Base-by-base conservation (phyloP, 2,329 filamentous ascomycete species). In the Neoscytalidium dimidiatum region DNA sequence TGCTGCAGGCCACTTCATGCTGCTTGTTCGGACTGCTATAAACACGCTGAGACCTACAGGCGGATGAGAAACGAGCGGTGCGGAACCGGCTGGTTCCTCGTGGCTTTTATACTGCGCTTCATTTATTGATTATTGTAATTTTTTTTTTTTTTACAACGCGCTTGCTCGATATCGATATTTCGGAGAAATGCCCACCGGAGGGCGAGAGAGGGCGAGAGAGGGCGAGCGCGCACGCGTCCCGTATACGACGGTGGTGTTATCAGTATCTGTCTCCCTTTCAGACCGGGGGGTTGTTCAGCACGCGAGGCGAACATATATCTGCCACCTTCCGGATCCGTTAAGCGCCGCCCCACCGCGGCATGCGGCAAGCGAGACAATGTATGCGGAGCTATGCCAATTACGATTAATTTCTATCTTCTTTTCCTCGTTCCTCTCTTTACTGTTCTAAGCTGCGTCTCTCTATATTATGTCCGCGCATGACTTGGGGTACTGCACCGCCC, bases 401-500 rank as follows among this genome's bases (percentile, higher is more conserved):
- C 44, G 13, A 11, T 48, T 46, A 9, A 4, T 43, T 13, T 29
- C 23, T 58, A n/a, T 58, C 33, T 41, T 28, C 1, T 35, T 17
- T 6, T 29, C 13, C 7, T 6, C 17, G 17, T 17, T 48, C 44
- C 17, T 19, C 44, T 7, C 23, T 23, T 23, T 52, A 29, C 17
- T 49, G 5, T 9, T 41, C 9, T 17, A 13, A 11, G n/a, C n/a
- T n/a, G n/a, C n/a, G n/a, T n/a, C n/a, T n/a, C n/a, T n/a, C 29
- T 52, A 53, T 33, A 62, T 33, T 46, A 64, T n/a, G 26, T 62
- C 53, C 48, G 41, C 49, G 35, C 67, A 68, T 9, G 61, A 66
- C 38, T 68, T 66, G n/a, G 71, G 71, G 62, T 69, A 69, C 66
- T 73, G 71, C 29, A 81, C 73, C 21, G 74, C 69, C 52, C 72